phyloP scores from a whole-genome alignment of 2,329 filamentous ascomycete species.

The Neonectria hederae region DNA sequence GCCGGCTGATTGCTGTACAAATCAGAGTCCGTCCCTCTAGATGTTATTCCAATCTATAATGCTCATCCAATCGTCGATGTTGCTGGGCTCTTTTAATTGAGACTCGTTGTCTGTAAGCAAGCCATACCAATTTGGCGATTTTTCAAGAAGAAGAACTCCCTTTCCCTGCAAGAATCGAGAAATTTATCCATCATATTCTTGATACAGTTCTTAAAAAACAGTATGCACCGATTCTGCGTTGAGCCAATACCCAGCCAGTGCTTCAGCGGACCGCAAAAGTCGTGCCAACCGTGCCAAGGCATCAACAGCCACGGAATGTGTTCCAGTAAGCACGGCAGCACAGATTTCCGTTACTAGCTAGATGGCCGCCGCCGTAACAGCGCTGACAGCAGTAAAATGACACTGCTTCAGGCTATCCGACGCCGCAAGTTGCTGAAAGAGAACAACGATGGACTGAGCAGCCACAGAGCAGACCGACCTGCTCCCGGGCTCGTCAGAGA shows the following conservation, averaged over 20 bases:
- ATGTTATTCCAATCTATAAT: slow-evolving; percentile 35
- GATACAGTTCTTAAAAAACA: slow-evolving; percentile 35
- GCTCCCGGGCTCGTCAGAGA: slow-evolving; percentile 13
- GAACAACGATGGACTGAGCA: slow-evolving; percentile 34
- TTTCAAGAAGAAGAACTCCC: slow-evolving; percentile 34
- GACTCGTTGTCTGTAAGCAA: slow-evolving; percentile 28
- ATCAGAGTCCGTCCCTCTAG: background rate
- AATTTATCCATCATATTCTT: slow-evolving; percentile 33
- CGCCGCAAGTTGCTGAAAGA: slow-evolving; percentile 28
- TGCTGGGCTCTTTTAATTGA: slow-evolving; percentile 24
- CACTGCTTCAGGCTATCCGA: slow-evolving; percentile 32
- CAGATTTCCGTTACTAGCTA: slow-evolving; percentile 35
- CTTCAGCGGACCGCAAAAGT: slow-evolving; percentile 24
- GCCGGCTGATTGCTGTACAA: background rate
- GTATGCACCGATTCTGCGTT: slow-evolving; percentile 38
- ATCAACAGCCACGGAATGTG: slow-evolving; percentile 33
- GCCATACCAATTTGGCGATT: slow-evolving; percentile 35
- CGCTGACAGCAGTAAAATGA: slow-evolving; percentile 39
- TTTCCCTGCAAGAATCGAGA: slow-evolving; percentile 33
- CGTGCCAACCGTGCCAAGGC: slow-evolving; percentile 28
- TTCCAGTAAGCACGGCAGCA: slow-evolving; percentile 23
- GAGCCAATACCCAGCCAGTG: slow-evolving; percentile 34
- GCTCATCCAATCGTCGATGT: slow-evolving; percentile 40
- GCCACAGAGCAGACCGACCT: slow-evolving; percentile 36
- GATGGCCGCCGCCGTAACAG: slow-evolving; percentile 34